Conservation (phyloP, 148 eudicot species). For the Heliosperma pusillum region DNA sequence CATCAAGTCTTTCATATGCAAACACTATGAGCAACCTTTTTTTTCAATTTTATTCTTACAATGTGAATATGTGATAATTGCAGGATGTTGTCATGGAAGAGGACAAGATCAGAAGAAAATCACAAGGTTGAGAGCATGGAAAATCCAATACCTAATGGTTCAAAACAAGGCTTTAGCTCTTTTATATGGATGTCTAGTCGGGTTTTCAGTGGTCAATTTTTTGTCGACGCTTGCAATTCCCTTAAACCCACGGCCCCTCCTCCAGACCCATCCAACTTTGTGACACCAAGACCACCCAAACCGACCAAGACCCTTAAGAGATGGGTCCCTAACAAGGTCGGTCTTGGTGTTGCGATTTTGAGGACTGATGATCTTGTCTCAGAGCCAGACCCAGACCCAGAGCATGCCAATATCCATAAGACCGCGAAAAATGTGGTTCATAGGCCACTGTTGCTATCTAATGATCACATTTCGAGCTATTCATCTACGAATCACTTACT, state of each 20-base stretch:
- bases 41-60: too few relatives aligned
- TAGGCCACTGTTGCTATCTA: not conserved
- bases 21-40: too few relatives aligned
- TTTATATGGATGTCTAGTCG: not conserved
- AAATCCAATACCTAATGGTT: not conserved
- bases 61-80: not conserved
- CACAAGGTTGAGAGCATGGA: conserved; percentile 5
- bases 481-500: not conserved
- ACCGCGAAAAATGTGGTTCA: conserved; percentile 9
- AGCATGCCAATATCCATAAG: not conserved
- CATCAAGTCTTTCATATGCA: too few relatives aligned
- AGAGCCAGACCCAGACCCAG: not conserved
- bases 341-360: conserved; percentile 8
- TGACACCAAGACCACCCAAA: conserved; percentile 4
- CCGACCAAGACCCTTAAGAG: conserved; percentile 13
- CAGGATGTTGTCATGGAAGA: conserved; percentile 18
- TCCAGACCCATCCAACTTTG: not conserved
- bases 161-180: not conserved
- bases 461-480: not conserved
- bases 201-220: conserved; percentile 14
- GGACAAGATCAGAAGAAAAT: conserved; percentile 2
- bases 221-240: not conserved
- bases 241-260: not conserved
- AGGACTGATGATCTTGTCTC: not conserved
- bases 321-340: conserved; percentile 9